Conservation (phyloP, 2,329 filamentous ascomycete genomes). For the Pseudogymnoascus sp. region DNA sequence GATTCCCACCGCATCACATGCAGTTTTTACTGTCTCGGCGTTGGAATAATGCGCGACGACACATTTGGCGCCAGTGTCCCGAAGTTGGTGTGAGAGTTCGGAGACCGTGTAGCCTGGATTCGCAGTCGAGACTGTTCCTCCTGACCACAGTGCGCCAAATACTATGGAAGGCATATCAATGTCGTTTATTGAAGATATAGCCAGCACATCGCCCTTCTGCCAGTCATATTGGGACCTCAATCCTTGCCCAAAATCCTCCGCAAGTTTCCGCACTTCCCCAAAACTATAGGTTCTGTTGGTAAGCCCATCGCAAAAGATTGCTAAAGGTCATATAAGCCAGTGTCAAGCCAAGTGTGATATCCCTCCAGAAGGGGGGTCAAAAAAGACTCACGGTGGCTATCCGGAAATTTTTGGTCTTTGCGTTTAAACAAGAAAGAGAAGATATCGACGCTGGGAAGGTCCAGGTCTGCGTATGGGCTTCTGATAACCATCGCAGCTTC, state of each 20-base stretch:
- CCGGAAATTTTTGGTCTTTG: slow-evolving; percentile 55
- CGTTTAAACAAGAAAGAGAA: slow-evolving; percentile 72
- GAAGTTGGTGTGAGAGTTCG: slow-evolving; percentile 76
- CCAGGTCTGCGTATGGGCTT: slow-evolving; percentile 46
- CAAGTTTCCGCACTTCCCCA: slow-evolving; percentile 53
- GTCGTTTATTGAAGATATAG: slow-evolving; percentile 71
- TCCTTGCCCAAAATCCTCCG: slow-evolving; percentile 69
- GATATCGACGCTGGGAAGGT: slow-evolving; percentile 67
- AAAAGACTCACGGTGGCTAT: slow-evolving; percentile 58
- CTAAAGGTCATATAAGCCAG: slow-evolving; percentile 35
- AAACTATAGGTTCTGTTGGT: slow-evolving; percentile 63
- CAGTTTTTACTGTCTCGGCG: slow-evolving; percentile 54
- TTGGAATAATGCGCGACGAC: slow-evolving; percentile 62
- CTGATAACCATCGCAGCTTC: neutral
- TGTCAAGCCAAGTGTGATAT: neutral
- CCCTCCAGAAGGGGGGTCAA: neutral
- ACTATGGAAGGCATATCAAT: slow-evolving; percentile 70
- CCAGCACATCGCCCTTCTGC: slow-evolving; percentile 73
- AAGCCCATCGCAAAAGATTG: slow-evolving; percentile 68
- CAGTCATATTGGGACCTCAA: slow-evolving; percentile 67
- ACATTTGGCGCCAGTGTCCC: slow-evolving; percentile 62
- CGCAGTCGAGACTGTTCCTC: slow-evolving; percentile 66
- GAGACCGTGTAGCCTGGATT: slow-evolving; percentile 76
- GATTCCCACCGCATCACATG: slow-evolving; percentile 60
- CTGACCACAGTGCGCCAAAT: slow-evolving; percentile 72